Evolutionary conservation across 2,329 filamentous ascomycete genomes (phyloP).

Genomic region (Fusarium sp.): DNA sequence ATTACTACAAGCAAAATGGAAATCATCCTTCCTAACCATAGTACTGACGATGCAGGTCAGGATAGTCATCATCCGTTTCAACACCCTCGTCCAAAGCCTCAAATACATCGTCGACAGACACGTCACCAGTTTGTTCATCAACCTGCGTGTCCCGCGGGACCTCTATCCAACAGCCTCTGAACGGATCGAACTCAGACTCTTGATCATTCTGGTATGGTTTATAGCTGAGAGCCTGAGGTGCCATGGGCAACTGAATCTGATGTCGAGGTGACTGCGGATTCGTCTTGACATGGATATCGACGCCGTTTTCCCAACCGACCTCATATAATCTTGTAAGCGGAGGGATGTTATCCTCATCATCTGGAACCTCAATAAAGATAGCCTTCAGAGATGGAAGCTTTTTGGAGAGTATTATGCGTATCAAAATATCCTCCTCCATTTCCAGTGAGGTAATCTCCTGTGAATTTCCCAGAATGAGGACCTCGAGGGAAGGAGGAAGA

Average conservation of each 20-base stretch:
- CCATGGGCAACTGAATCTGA: background rate
- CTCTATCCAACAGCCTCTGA: background rate
- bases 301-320: background rate
- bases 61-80: background rate
- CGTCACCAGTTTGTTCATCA: background rate
- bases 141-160: too few species aligned
- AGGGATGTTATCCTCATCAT: background rate
- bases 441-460: accelerated
- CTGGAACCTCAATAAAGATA: background rate
- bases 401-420: background rate
- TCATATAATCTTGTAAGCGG: background rate
- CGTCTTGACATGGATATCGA: background rate
- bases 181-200: too few species aligned
- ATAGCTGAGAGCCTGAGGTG: background rate
- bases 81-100: background rate
- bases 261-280: background rate
- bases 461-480: accelerated
- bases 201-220: accelerated
- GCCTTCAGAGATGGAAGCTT: background rate
- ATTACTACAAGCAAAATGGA: too few species aligned
- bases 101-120: background rate
- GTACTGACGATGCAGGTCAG: background rate
- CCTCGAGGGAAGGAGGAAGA: background rate
- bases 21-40: background rate
- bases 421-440: background rate